phyloP scores from a whole-genome alignment of 768 basidiomycete species.

The Boletus tylopilopsis region DNA sequence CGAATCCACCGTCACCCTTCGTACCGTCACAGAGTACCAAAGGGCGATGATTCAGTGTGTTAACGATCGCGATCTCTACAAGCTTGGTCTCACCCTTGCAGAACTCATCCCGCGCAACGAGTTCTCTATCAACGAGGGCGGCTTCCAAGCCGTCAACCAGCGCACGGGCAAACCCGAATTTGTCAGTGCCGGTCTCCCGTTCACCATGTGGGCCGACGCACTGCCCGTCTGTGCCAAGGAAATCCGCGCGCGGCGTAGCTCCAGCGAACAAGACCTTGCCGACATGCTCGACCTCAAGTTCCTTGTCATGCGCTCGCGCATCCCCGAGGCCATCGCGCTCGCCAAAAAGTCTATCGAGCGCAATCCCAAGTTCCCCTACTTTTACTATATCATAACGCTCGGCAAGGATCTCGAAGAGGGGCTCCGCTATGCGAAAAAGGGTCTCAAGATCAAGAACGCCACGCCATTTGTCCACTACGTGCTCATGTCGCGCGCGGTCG shows the following conservation, averaged over 20 bases:
- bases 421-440: constrained; percentile 61
- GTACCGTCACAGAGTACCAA: constrained; percentile 42
- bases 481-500: constrained; percentile 59
- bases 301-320: constrained; percentile 45
- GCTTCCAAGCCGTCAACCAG: constrained; percentile 44
- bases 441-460: constrained; percentile 51
- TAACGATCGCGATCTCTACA: constrained; percentile 46
- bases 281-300: constrained; percentile 67
- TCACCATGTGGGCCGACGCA: constrained; percentile 55
- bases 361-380: constrained; percentile 59
- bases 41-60: constrained; percentile 49
- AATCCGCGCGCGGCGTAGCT: constrained; percentile 42
- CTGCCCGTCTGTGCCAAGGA: constrained; percentile 57
- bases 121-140: constrained; percentile 57
- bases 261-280: constrained; percentile 47
- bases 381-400: constrained; percentile 58
- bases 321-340: constrained; percentile 44
- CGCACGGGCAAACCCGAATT: constrained; percentile 39
- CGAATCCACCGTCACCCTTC: constrained; percentile 45
- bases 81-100: constrained; percentile 48
- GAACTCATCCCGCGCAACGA: constrained; percentile 54
- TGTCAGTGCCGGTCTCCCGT: constrained; percentile 51
- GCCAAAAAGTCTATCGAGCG: constrained; percentile 49
- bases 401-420: constrained; percentile 46
- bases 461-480: constrained; percentile 55